These are phyloP conservation scores for Aspergillus sclerotialis DNA, from an alignment of 2,329 filamentous ascomycete genomes.

Conservation along the genomic window DNA sequence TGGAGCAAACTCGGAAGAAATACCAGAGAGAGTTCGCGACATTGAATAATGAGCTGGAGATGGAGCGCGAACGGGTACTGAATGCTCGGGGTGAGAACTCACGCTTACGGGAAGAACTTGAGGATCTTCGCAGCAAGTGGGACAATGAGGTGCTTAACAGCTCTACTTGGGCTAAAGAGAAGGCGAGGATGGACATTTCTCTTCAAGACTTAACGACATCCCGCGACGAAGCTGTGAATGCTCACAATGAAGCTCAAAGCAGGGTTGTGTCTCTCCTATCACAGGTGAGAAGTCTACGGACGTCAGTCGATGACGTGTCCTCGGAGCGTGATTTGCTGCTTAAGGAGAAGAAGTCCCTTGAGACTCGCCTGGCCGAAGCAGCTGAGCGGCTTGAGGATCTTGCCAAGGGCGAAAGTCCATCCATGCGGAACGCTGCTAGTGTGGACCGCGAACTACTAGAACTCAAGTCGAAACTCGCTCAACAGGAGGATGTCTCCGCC, in stretches of 20 bases:
- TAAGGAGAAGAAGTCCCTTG: constrained; percentile 84
- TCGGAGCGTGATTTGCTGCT: constrained; percentile 77
- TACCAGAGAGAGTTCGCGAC: constrained; percentile 90
- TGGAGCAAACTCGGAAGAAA: constrained; percentile 96
- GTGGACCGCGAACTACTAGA: constrained; percentile 86
- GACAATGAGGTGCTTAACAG: constrained; percentile 97
- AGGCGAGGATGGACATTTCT: constrained; percentile 81
- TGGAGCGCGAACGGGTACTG: constrained; percentile 85
- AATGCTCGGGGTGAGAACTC: constrained; percentile 77
- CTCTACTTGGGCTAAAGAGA: constrained; percentile 97
- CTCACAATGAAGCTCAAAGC: constrained; percentile 89
- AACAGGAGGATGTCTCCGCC: constrained; percentile 85
- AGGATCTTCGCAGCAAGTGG: constrained; percentile 93
- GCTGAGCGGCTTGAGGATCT: constrained; percentile 84
- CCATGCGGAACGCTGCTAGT: constrained; percentile 80
- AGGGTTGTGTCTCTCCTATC: constrained; percentile 87
- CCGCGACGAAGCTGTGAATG: constrained; percentile 86
- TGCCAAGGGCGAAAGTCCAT: constrained; percentile 74
- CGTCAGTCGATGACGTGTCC: constrained; percentile 75
- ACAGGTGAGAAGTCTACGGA: constrained; percentile 77
- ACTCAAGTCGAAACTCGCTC: constrained; percentile 78
- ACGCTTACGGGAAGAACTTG: constrained; percentile 87
- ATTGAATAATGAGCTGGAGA: constrained; percentile 83
- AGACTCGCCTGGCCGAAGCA: constrained; percentile 77
- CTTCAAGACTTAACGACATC: constrained; percentile 82